Evolutionary conservation across 108 stramenopile genomes (phyloP), one percentile per base, ranked within the genome.

Genomic region (Skeletonema menzelii): DNA sequence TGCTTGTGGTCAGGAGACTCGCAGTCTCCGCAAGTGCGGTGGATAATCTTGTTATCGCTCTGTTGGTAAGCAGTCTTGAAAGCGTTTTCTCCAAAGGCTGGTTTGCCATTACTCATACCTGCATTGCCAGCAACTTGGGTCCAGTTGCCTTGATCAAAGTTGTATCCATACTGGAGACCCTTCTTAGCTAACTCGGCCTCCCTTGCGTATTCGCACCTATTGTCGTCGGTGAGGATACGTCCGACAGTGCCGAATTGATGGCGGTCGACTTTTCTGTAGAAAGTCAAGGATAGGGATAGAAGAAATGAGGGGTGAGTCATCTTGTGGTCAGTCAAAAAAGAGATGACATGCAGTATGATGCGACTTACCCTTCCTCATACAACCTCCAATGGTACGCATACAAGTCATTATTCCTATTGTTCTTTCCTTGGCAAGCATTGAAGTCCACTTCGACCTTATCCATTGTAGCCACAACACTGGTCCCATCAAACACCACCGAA

Each of bases 371-470:
- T 46, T 84, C 72, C 22, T 77, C 27, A 59, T 82, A 84, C 26
- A 84, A 56, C 5, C 72, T 69, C 7, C 67, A 70, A 14, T 53
- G 58, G 49, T 82, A 85, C 12, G 80, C 69, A 77, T 71, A 76
- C 17, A 85, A 62, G 38, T 85, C 84, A 42, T 85, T 85, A 27
- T 82, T 80, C n/a, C 70, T 64, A 38, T 40, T 40, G 26, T 82
- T 72, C 35, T 75, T 75, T n/a, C 84, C 84, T 53, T 82, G 65
- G 56, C 84, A 85, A 66, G 81, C 76, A 46, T 82, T 82, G 70
- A 82, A 85, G 27, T 82, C 63, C 22, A 85, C 63, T 22, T 77
- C 55, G 20, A 77, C 55, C 59, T 42, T 14, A n/a, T 37, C 46
- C 28, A 85, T 63, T 28, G 31, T 70, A 0, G 65, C 65, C 12